Base-by-base conservation (phyloP, 2,329 filamentous ascomycete species). In the Neofusicoccum umdonicola region DNA sequence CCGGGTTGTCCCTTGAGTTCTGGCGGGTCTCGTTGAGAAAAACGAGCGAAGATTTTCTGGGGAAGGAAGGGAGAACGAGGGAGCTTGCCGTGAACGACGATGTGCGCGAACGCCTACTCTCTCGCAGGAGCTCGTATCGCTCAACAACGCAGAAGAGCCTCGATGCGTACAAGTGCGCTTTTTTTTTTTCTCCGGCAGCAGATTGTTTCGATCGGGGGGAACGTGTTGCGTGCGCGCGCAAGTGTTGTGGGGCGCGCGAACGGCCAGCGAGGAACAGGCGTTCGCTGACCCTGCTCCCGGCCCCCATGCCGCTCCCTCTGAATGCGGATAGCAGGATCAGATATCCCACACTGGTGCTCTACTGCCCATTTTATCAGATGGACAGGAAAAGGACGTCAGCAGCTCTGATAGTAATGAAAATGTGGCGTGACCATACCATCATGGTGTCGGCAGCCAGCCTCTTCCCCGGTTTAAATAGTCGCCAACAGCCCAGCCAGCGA, bases 391-490 rank as follows among this genome's bases (percentile, higher is more conserved):
- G 27, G 37, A 17, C 52, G 37, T 17, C 22, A 58, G 39, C 9
- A 13, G 41, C 22, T 12, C 13, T 13, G 50, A 52, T 34, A 5
- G 41, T 45, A 58, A 34, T 58, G 54, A 60, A 60, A 60, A 60
- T 60, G 56, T 60, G 56, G 56, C 56, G 56, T 60, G 56, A 60
- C 56, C 39, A 15, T 60, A 60, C 56, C 54, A 60, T 60, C 56
- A 47, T 35, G 56, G 56, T 47, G 41, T 37, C 56, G 22, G 44
- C 22, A n/a, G 13, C n/a, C 19, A 11, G 19, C 41, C 41, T 34
- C 34, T 17, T 2, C 39, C 41, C 17, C 41, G 41, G 54, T 45
- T 58, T 58, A 58, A 58, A 58, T 58, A 58, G 39, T 41, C 39
- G 11, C 19, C 41, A 37, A 19, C n/a, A 27, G 41, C 54, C 54